phyloP scores from a whole-genome alignment of 1,284 basidiomycete species.

The Cerrena zonata region DNA sequence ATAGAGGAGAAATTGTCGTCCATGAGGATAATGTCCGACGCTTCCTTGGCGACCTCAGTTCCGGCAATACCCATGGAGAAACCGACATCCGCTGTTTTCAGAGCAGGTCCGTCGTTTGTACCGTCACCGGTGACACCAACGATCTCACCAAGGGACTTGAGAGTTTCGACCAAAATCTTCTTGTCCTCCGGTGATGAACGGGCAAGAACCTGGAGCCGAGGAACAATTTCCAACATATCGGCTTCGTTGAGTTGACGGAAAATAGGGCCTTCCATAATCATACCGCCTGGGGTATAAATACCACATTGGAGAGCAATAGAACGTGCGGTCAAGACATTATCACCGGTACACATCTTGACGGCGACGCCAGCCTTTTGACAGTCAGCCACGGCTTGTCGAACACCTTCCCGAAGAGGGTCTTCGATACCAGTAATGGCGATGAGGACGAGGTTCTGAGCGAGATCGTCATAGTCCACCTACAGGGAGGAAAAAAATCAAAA shows the following conservation, averaged over 20 bases:
- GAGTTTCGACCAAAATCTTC: slow-evolving; percentile 84
- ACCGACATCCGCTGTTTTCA: slow-evolving; percentile 90
- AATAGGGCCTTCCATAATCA: slow-evolving; percentile 93
- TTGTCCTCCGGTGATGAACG: slow-evolving; percentile 98
- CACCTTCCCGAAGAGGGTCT: slow-evolving; percentile 89
- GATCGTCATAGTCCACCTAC: slow-evolving; percentile 63
- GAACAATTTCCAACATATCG: slow-evolving; percentile 61
- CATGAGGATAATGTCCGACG: slow-evolving; percentile 98
- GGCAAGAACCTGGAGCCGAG: slow-evolving; percentile 74
- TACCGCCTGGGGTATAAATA: slow-evolving; percentile 85
- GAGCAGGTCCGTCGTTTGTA: slow-evolving; percentile 94
- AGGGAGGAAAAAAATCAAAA: too few species aligned
- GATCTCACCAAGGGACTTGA: slow-evolving; percentile 85
- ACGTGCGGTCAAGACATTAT: slow-evolving; percentile 89
- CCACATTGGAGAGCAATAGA: slow-evolving; percentile 95
- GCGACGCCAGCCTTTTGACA: slow-evolving; percentile 88
- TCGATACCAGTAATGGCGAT: slow-evolving; percentile 91
- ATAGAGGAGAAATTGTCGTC: slow-evolving; percentile 96
- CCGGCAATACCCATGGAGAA: slow-evolving; percentile 99
- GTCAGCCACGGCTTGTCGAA: slow-evolving; percentile 80
- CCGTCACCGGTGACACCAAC: slow-evolving; percentile 98
- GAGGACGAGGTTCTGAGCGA: slow-evolving; percentile 75
- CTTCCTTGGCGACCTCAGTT: slow-evolving; percentile 98
- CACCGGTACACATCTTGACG: slow-evolving; percentile 98
- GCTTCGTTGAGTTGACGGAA: slow-evolving; percentile 55